These are phyloP conservation scores for Kodamaea sp. DNA, from an alignment of 1,139 yeast species.

Conservation along the genomic window DNA sequence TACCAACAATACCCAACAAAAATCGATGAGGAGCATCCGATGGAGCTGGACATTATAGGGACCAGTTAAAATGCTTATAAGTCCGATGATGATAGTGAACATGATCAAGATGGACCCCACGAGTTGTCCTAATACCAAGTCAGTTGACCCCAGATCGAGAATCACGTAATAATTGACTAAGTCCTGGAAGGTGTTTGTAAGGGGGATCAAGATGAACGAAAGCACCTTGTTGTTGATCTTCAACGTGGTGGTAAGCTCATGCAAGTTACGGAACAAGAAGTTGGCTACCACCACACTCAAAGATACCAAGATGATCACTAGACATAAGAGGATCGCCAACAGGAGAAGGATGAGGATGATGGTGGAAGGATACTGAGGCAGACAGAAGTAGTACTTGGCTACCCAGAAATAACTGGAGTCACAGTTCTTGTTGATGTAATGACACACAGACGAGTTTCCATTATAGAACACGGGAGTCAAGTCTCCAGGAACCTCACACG, in stretches of 20 bases:
- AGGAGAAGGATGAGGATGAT: slow-evolving; percentile 16
- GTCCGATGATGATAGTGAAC: slow-evolving; percentile 39
- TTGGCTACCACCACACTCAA: slow-evolving; percentile 40
- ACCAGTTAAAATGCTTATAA: slow-evolving; percentile 28
- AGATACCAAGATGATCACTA: slow-evolving; percentile 23
- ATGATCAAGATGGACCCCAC: slow-evolving; percentile 41
- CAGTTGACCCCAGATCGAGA: slow-evolving; percentile 31
- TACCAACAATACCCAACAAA: slow-evolving; percentile 35
- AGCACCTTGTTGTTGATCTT: slow-evolving; percentile 34
- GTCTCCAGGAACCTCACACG: slow-evolving; percentile 5
- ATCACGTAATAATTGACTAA: slow-evolving; percentile 39
- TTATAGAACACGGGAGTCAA: neutral
- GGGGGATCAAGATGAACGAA: slow-evolving; percentile 40
- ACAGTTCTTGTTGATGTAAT: slow-evolving; percentile 24
- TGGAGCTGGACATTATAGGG: slow-evolving; percentile 26
- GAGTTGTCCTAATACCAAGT: slow-evolving; percentile 43
- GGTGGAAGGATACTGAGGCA: slow-evolving; percentile 15
- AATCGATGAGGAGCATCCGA: slow-evolving; percentile 29
- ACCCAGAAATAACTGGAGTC: slow-evolving; percentile 26
- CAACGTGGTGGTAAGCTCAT: slow-evolving; percentile 27
- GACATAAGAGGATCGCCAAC: slow-evolving; percentile 16
- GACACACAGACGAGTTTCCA: slow-evolving; percentile 17
- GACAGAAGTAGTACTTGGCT: slow-evolving; percentile 31
- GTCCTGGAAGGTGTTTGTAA: slow-evolving; percentile 44
- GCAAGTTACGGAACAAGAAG: slow-evolving; percentile 34